phyloP scores from a whole-genome alignment of 495 filamentous ascomycete genomes.

The Neurospora sp. region DNA sequence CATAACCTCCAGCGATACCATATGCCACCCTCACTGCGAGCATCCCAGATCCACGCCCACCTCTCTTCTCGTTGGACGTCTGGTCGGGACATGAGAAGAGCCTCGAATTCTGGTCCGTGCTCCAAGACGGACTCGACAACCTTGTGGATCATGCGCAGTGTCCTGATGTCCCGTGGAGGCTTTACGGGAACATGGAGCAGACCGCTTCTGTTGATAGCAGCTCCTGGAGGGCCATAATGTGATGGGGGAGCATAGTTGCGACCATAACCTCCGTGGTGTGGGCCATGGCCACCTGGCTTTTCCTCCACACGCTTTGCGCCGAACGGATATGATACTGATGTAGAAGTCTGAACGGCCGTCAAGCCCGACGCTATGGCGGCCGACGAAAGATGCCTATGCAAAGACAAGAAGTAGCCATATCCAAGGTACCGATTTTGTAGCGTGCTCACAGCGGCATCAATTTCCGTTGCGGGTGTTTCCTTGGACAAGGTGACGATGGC shows the following conservation, averaged over 20 bases:
- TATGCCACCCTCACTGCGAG: conserved; percentile 64
- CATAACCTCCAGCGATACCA: conserved; percentile 91
- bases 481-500: conserved; percentile 79
- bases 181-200: conserved; percentile 63
- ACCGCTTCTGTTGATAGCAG: conserved; percentile 33
- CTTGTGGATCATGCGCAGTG: conserved; percentile 78
- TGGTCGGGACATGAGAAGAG: conserved; percentile 75
- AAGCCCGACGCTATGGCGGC: conserved; percentile 53
- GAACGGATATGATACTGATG: conserved; percentile 59
- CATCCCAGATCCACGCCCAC: conserved; percentile 92
- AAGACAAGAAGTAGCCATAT: conserved; percentile 70
- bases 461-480: conserved; percentile 76
- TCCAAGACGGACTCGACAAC: conserved; percentile 69
- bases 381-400: conserved; percentile 79
- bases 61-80: conserved; percentile 74
- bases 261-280: conserved; percentile 51
- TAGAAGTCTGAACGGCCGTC: conserved; percentile 41
- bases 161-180: conserved; percentile 66
- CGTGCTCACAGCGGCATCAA: conserved; percentile 66
- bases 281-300: conserved; percentile 36
- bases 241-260: conserved; percentile 74
- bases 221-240: conserved; percentile 46
- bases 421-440: conserved; percentile 85
- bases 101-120: conserved; percentile 84
- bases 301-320: conserved; percentile 64